Base-by-base conservation (phyloP, 805 yeast species). In the Lipomyces sp. region DNA sequence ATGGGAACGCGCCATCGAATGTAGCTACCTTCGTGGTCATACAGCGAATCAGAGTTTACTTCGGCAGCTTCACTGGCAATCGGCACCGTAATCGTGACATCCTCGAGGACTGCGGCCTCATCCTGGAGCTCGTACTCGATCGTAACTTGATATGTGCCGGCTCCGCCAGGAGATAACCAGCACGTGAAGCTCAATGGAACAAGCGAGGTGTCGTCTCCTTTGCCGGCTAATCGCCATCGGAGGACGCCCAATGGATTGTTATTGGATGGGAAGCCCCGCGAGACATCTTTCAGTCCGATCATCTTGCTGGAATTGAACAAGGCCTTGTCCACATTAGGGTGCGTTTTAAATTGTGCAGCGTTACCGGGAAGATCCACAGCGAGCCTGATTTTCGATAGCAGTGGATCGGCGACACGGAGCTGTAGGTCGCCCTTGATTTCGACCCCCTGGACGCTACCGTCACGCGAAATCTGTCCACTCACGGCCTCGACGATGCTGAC, bases 391-490 rank as follows among this genome's bases (percentile, higher is more conserved):
- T 84, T 84, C 13, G 96, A 87, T 71, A 88, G 82, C 51, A 83
- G 85, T n/a, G 89, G 81, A 74, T 92, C 85, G 77, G 89, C 92
- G 70, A 95, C 87, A 76, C 97, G 88, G 76, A 95, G 81, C 79
- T 92, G 96, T 72, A 94, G 82, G 72, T 90, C 96, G 78, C 99
- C 98, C 78, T 91, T 91, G 65, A 92, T 85, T 76, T 93, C 97
- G 54, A 91, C 86, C 57, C 69, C 61, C 68, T 74, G 70, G 60
- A 78, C 74, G 29, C 76, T 82, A 58, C 98, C 98, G 72, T 94
- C 98, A 75, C 98, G 88, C 11, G 89, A 80, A 67, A 94, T 83
- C 72, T 87, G 87, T 3, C 95, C 95, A 37, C 87, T 82, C 65
- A 92, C 82, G 72, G 87, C 87, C 79, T 94, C 98, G 75, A 86